Conservation (phyloP, 2,329 filamentous ascomycete species). For the Botrytis medusae region DNA sequence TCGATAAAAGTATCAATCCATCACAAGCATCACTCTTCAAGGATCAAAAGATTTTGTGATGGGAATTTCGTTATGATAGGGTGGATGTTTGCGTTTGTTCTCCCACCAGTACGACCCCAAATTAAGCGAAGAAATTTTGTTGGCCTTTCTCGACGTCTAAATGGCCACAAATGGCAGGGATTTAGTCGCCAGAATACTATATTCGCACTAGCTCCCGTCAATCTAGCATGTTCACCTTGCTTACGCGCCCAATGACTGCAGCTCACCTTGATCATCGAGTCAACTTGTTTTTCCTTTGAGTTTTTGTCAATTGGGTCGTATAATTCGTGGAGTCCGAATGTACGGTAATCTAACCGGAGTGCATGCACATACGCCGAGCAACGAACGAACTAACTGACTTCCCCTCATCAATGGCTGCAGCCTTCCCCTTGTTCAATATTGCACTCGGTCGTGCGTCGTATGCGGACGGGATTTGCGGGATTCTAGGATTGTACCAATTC, state of each 20-base stretch:
- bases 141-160: slow-evolving; percentile 7
- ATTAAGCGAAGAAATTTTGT: slow-evolving; percentile 6
- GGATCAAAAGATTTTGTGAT: slow-evolving; percentile 12
- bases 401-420: slow-evolving; percentile 21
- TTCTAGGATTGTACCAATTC: slow-evolving; percentile 2
- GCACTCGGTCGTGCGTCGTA: background rate
- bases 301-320: slow-evolving; percentile 2
- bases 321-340: slow-evolving; percentile 14
- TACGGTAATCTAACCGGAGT: slow-evolving; percentile 21
- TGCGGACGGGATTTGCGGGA: slow-evolving; percentile 3
- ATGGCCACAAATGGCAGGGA: slow-evolving; percentile 21
- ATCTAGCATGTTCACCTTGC: slow-evolving; percentile 18
- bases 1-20: slow-evolving; percentile 1
- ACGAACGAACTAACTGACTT: background rate
- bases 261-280: slow-evolving; percentile 14
- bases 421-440: slow-evolving; percentile 13
- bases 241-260: slow-evolving; percentile 28
- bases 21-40: slow-evolving; percentile 5
- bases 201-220: slow-evolving; percentile 25
- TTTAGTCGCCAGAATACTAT: slow-evolving; percentile 27
- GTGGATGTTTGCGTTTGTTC: slow-evolving; percentile 19
- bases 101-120: slow-evolving; percentile 8
- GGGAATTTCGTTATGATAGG: background rate
- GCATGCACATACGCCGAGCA: slow-evolving; percentile 10
- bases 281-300: slow-evolving; percentile 12